Percentiles rank a stretch among this genome's conserved stretches.
Conservation (phyloP, 2,329 filamentous ascomycete genomes). For the Hymenoscyphus occultus region DNA sequence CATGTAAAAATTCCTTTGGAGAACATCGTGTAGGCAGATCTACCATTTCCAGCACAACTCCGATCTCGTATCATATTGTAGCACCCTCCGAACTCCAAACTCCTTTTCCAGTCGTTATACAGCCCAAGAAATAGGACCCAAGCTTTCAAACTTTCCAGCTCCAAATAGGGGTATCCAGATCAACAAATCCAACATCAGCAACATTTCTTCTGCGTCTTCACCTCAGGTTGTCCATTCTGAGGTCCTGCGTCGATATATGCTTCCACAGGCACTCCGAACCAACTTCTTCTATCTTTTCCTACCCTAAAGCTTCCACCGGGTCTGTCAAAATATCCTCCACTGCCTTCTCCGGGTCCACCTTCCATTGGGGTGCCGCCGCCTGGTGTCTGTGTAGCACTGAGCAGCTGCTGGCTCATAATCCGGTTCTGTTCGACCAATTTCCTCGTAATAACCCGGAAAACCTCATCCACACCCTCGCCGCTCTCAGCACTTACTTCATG, state of each 20-base stretch:
- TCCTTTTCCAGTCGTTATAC: slow-evolving; percentile 24
- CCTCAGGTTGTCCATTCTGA: slow-evolving; percentile 27
- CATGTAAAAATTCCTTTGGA: not conserved
- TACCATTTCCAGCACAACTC: slow-evolving; percentile 3
- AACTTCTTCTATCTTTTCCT: slow-evolving; percentile 63
- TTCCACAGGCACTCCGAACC: slow-evolving; percentile 58
- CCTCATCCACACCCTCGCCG: slow-evolving; percentile 93
- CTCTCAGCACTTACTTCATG: slow-evolving; percentile 95
- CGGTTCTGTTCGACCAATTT: slow-evolving; percentile 75
- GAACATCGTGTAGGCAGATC: slow-evolving; percentile 9
- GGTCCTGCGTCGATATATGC: slow-evolving; percentile 38
- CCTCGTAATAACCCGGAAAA: slow-evolving; percentile 85
- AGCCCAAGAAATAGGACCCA: slow-evolving; percentile 13
- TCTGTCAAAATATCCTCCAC: slow-evolving; percentile 45
- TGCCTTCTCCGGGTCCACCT: slow-evolving; percentile 31
- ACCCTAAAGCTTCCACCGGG: slow-evolving; percentile 57
- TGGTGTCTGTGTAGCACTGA: slow-evolving; percentile 46
- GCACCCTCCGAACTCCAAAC: slow-evolving; percentile 15
- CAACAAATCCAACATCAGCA: slow-evolving; percentile 25
- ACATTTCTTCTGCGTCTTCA: slow-evolving; percentile 34
- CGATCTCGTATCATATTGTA: slow-evolving; percentile 17
- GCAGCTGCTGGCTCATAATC: slow-evolving; percentile 48
- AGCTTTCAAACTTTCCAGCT: slow-evolving; percentile 20
- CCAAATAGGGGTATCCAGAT: slow-evolving; percentile 24
- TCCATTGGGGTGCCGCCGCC: slow-evolving; percentile 38